These are phyloP conservation scores for Candida germanica DNA, from an alignment of 805 yeast genomes.

Conservation along the genomic window DNA sequence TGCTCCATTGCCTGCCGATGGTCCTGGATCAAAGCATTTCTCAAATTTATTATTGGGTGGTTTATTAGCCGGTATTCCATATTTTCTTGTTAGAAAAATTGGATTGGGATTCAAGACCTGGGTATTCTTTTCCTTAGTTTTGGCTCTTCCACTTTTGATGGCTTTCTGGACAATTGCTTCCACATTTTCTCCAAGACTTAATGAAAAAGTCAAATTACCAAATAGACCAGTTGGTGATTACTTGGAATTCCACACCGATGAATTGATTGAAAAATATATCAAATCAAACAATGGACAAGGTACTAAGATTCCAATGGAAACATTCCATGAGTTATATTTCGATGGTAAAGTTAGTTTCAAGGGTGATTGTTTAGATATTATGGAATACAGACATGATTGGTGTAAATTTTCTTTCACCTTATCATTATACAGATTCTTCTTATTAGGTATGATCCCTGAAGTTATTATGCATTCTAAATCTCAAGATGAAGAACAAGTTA, in stretches of 20 bases:
- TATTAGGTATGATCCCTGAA: constrained; percentile 88
- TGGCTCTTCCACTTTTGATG: constrained; percentile 69
- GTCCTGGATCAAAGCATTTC: constrained; percentile 79
- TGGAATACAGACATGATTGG: constrained; percentile 93
- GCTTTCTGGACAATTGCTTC: constrained; percentile 81
- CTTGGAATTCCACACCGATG: constrained; percentile 76
- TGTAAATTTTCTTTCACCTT: constrained; percentile 75
- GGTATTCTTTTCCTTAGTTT: constrained; percentile 53
- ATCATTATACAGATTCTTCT: constrained; percentile 72
- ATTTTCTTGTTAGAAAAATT: constrained; percentile 56
- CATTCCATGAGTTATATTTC: constrained; percentile 85
- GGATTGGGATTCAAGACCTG: constrained; percentile 72
- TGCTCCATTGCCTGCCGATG: constrained; percentile 89
- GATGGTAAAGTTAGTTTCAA: constrained; percentile 80
- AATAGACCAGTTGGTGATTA: constrained; percentile 75
- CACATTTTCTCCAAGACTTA: constrained; percentile 74
- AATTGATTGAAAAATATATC: constrained; percentile 60
- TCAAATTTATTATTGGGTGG: constrained; percentile 54
- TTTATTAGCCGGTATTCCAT: constrained; percentile 57
- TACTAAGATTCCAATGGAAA: constrained; percentile 84
- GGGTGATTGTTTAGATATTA: constrained; percentile 79
- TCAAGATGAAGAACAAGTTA: constrained; percentile 94
- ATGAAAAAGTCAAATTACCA: constrained; percentile 74
- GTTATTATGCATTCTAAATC: constrained; percentile 88
- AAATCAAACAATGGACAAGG: constrained; percentile 52